phyloP scores from a whole-genome alignment of 106 monocot species.

The Acorus calamus region DNA sequence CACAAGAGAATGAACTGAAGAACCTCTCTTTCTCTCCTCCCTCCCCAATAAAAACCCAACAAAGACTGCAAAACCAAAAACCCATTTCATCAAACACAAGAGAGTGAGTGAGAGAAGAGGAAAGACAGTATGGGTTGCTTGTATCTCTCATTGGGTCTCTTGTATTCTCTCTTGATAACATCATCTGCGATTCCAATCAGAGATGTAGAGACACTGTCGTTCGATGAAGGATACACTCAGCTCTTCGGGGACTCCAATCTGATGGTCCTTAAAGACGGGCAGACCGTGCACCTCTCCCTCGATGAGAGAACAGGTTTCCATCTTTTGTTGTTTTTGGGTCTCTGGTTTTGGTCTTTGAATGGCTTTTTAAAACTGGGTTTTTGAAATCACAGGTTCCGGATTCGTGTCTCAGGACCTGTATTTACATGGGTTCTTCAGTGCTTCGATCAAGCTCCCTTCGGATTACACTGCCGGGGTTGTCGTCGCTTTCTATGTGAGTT shows the following conservation, averaged over 20 bases:
- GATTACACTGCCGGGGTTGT: slow-evolving; percentile 86
- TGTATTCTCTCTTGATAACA: background rate
- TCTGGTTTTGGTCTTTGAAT: background rate
- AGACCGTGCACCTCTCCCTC: slow-evolving; percentile 41
- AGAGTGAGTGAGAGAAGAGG: no score
- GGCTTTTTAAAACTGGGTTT: background rate
- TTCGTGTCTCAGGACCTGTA: slow-evolving; percentile 75
- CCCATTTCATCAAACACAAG: no score
- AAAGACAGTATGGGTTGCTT: no score
- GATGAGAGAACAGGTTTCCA: slow-evolving; percentile 38
- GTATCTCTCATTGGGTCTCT: background rate
- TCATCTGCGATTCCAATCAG: background rate
- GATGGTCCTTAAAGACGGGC: slow-evolving; percentile 30
- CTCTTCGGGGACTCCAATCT: slow-evolving; percentile 57
- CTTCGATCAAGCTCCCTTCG: slow-evolving; percentile 81
- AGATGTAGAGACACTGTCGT: slow-evolving; percentile 9
- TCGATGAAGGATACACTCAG: slow-evolving; percentile 53
- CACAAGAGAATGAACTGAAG: no score
- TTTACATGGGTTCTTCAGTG: slow-evolving; percentile 73
- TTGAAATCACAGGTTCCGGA: slow-evolving; percentile 48
- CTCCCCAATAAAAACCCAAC: no score
- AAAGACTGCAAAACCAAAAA: no score
- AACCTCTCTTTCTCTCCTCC: no score
- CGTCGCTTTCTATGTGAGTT: slow-evolving; percentile 79
- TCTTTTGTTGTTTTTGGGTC: background rate